Conservation (phyloP, 352 stramenopile genomes). For the Phytophthora uliginosa region DNA sequence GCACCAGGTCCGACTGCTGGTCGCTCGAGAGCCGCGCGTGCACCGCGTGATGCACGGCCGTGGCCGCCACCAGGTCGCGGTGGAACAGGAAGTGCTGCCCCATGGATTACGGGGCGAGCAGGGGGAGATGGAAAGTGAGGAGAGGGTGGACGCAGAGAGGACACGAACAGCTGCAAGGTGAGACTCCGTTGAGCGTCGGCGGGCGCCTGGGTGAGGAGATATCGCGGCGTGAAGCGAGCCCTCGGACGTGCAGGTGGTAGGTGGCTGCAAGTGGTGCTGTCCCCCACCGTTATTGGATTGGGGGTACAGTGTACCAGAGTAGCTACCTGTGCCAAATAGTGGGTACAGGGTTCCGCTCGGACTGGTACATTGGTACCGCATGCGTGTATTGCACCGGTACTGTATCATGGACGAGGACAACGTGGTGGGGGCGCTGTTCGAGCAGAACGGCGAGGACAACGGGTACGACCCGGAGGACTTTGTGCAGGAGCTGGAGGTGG, state of each 20-base stretch:
- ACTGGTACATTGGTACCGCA: not conserved
- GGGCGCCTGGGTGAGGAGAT: not conserved
- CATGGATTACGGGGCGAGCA: constrained; percentile 38
- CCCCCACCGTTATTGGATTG: too few relatives aligned
- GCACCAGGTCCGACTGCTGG: constrained; percentile 73
- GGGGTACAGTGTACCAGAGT: too few relatives aligned
- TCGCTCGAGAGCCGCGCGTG: constrained; percentile 79
- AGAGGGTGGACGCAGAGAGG: not conserved
- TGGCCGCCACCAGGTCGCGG: constrained; percentile 82
- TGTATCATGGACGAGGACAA: constrained; percentile 38
- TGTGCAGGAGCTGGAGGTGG: constrained; percentile 45
- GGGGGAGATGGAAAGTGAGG: not conserved
- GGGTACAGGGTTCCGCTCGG: too few relatives aligned
- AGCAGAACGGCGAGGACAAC: constrained; percentile 51
- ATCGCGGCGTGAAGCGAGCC: not conserved
- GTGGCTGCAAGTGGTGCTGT: not conserved
- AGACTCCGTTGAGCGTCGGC: not conserved
- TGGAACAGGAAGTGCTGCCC: constrained; percentile 90
- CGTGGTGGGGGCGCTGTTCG: constrained; percentile 49
- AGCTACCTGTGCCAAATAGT: too few relatives aligned
- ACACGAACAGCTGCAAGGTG: constrained; percentile 12
- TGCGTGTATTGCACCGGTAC: not conserved
- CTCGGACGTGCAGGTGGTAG: not conserved
- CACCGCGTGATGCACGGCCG: constrained; percentile 79
- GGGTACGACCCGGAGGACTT: constrained; percentile 52